Evolutionary conservation across 345 rosid species (phyloP).

Genomic region (Adansonia digitata): DNA sequence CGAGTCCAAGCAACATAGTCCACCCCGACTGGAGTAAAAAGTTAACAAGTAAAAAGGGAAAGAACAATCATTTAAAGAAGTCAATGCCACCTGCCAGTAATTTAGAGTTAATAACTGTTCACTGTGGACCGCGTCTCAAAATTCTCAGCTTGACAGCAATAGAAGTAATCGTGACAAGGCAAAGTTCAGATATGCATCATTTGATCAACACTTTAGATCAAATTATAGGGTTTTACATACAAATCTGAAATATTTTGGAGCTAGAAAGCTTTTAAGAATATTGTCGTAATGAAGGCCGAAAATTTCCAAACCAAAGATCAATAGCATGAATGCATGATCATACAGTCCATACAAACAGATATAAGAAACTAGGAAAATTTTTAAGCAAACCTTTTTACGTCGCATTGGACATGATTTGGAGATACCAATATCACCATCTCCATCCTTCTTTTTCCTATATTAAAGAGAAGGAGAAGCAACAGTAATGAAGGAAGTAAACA

Average conservation of each 20-base stretch:
- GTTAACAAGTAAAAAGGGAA: no score
- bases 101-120: not conserved
- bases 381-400: not conserved
- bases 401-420: slow-evolving; percentile 3
- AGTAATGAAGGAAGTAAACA: not conserved
- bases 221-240: not conserved
- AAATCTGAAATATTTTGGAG: not conserved
- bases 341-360: not conserved
- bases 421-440: not conserved
- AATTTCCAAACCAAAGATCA: not conserved
- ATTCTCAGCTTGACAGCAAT: not conserved
- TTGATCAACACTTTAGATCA: not conserved
- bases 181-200: not conserved
- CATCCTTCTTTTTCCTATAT: not conserved
- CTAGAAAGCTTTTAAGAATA: not conserved
- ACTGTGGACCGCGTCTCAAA: no score
- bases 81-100: not conserved
- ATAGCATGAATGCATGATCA: not conserved
- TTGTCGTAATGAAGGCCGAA: not conserved
- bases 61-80: not conserved
- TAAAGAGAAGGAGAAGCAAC: not conserved
- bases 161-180: not conserved
- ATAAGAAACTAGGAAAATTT: not conserved
- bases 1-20: no score
- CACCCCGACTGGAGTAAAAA: not conserved